These are phyloP conservation scores for Fusarium sacchari DNA, from an alignment of 2,329 filamentous ascomycete species.

Conservation along the genomic window DNA sequence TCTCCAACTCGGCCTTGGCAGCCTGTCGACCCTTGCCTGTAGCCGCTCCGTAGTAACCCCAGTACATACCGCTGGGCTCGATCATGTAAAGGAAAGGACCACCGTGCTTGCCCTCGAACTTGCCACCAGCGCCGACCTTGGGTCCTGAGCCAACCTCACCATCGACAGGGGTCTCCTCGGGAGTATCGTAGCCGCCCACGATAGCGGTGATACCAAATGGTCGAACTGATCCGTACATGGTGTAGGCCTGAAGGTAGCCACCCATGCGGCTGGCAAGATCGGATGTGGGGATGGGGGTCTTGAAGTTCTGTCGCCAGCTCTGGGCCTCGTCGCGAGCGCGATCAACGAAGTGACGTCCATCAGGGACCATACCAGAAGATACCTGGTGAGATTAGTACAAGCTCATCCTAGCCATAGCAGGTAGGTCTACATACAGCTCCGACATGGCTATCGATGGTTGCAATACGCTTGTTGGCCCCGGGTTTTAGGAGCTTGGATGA, in stretches of 20 bases:
- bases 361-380: slow-evolving; percentile 92
- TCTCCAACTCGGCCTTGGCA: slow-evolving; percentile 98
- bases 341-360: slow-evolving; percentile 94
- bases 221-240: slow-evolving; percentile 94
- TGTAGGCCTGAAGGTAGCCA: slow-evolving; percentile 96
- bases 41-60: slow-evolving; percentile 98
- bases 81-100: slow-evolving; percentile 99
- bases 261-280: slow-evolving; percentile 94
- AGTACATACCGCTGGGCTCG: slow-evolving; percentile 95
- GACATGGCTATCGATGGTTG: slow-evolving; percentile 91
- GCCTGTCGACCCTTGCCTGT: slow-evolving; percentile 97
- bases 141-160: slow-evolving; percentile 90
- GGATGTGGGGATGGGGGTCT: slow-evolving; percentile 88
- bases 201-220: slow-evolving; percentile 98
- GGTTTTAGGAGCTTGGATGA: slow-evolving; percentile 95
- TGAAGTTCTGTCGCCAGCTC: slow-evolving; percentile 92
- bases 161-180: slow-evolving; percentile 85
- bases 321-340: slow-evolving; percentile 93
- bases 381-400: slow-evolving; percentile 60
- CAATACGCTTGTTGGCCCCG: slow-evolving; percentile 96
- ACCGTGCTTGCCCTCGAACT: slow-evolving; percentile 78
- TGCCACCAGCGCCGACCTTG: slow-evolving; percentile 82
- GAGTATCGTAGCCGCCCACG: slow-evolving; percentile 91
- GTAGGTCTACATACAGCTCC: slow-evolving; percentile 77
- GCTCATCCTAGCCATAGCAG: background rate